Base-by-base conservation (phyloP, 805 yeast species). In the Grigorovia transvaalensis region DNA sequence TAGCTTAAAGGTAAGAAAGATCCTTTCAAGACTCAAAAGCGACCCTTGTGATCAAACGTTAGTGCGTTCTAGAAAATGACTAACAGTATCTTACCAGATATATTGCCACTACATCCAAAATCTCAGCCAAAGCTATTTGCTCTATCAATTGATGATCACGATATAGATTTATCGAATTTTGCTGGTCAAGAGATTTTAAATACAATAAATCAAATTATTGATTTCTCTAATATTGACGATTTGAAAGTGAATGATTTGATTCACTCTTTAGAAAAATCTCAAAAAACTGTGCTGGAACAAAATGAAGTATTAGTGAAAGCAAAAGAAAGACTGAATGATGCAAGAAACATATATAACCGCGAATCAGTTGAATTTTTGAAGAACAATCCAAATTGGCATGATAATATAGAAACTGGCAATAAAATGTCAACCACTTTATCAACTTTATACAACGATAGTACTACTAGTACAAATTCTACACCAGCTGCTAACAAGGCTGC, bases 91-190 rank as follows among this genome's bases (percentile, higher is more conserved):
- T n/a, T 46, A 46, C 44, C 49, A 15, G 15, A 44, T 2, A 50
- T 53, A 4, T 55, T 60, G 18, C 67, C 67, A 9, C 35, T 63
- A 43, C 63, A 62, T 51, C 57, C 53, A 9, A 48, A 51, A 9
- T 52, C 58, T 2, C 52, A 52, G 13, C 49, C 44, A 15, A 50
- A 51, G 18, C 55, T 63, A 33, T 62, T 58, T 44, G 49, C 51
- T 13, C 42, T 63, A 45, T 49, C 49, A 8, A 41, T 54, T 6
- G 35, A 42, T 9, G 65, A 61, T 46, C 19, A 51, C 3, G 46
- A 56, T 4, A 38, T 47, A 5, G 42, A 54, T 27, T 56, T 53
- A 18, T 33, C 15, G 15, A 46, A 52, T 9, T 50, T 47, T 20
- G 55, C 56, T 18, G 57, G 56, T 18, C 51, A 51, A n/a, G 60